Evolutionary conservation across 441 rosid genomes (phyloP).

Genomic region (Theobroma grandiflorum): DNA sequence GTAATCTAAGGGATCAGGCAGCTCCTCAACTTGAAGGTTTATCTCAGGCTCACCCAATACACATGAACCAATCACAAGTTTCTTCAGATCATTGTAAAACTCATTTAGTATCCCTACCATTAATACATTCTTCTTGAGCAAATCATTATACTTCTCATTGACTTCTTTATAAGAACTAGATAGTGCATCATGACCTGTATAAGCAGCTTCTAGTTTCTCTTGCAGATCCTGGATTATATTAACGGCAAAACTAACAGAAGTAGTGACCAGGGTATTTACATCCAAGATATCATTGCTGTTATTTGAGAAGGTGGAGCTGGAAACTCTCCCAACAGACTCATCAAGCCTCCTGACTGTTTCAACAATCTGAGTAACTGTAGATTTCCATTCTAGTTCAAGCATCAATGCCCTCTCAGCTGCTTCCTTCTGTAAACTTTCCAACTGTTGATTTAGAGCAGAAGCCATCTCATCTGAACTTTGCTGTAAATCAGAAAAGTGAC

Average conservation of each 20-base stretch:
- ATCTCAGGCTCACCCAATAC: constrained; percentile 47
- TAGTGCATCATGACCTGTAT: constrained; percentile 53
- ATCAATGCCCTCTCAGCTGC: constrained; percentile 58
- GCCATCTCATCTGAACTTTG: constrained; percentile 53
- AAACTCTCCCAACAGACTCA: constrained; percentile 46
- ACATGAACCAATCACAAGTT: constrained; percentile 56
- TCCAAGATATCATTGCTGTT: constrained; percentile 50
- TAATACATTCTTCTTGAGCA: constrained; percentile 57
- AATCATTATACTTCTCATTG: constrained; percentile 56
- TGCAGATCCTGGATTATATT: constrained; percentile 63
- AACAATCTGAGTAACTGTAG: constrained; percentile 51
- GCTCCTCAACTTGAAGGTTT: constrained; percentile 41
- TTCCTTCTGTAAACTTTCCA: constrained; percentile 68
- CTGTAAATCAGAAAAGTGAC: constrained; percentile 65
- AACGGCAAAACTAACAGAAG: constrained; percentile 70
- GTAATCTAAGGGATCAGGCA: constrained; percentile 56
- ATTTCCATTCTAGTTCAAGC: constrained; percentile 67
- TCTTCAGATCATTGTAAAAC: constrained; percentile 58
- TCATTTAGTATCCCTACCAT: constrained; percentile 47
- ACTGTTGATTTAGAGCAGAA: constrained; percentile 53
- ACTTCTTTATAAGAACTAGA: constrained; percentile 52
- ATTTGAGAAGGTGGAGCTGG: constrained; percentile 33
- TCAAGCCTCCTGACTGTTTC: constrained; percentile 77
- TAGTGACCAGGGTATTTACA: constrained; percentile 47
- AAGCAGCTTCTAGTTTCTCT: constrained; percentile 65